A percentile compares a stretch with the other conserved stretches of the same genome.
These are phyloP conservation scores for Castanea crenata DNA, from an alignment of 306 rosid species.

Conservation along the genomic window DNA sequence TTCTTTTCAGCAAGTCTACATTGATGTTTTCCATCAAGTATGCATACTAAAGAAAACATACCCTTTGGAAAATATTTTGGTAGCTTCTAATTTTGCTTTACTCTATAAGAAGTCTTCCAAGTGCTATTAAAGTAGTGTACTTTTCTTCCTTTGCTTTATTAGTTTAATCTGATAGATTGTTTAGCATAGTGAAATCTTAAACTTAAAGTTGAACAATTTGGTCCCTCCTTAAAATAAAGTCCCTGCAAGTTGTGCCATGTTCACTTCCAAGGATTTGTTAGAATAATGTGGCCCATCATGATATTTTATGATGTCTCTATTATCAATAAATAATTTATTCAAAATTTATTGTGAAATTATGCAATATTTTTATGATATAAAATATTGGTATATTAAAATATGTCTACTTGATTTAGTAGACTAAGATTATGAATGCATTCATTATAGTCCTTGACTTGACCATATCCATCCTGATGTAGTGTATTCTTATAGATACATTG, in stretches of 20 bases:
- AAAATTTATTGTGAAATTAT: too few relatives aligned
- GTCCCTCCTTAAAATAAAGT: background rate
- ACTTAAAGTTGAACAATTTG: background rate
- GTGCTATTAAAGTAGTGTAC: background rate
- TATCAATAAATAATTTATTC: too few relatives aligned
- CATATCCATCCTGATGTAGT: too few relatives aligned
- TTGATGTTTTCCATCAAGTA: constrained; percentile 88
- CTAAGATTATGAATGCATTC: too few relatives aligned
- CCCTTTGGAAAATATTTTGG: constrained; percentile 8
- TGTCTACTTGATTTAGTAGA: too few relatives aligned
- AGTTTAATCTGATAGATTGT: background rate
- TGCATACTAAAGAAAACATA: background rate
- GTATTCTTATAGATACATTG: too few relatives aligned
- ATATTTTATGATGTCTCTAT: too few relatives aligned
- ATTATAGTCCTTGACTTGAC: too few relatives aligned
- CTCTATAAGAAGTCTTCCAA: background rate
- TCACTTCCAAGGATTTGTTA: too few relatives aligned
- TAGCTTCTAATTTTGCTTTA: background rate
- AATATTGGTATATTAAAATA: too few relatives aligned
- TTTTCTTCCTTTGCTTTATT: background rate
- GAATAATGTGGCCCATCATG: too few relatives aligned
- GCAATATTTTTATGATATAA: too few relatives aligned
- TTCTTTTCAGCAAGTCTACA: constrained; percentile 79
- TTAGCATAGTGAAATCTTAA: constrained; percentile 3
- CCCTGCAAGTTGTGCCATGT: background rate